Base-by-base conservation (phyloP, 2,329 filamentous ascomycete genomes). In the Rhinocladiella similis region DNA sequence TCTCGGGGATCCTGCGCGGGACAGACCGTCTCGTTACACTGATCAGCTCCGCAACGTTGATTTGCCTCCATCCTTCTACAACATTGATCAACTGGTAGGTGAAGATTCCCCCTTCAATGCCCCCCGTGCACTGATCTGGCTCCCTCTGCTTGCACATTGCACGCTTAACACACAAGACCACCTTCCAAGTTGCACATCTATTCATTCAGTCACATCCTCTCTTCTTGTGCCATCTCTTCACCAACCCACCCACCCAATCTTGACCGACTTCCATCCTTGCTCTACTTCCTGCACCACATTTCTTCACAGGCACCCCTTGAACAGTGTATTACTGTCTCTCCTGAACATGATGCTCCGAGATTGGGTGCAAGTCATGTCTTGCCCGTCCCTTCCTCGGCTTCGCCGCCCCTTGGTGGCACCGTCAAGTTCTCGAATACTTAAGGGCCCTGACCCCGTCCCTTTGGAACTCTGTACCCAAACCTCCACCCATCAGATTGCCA, bases 81-180 rank as follows among this genome's bases (percentile, higher is more conserved):
- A 65, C 50, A 59, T 65, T 49, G 60, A 66, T 50, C 39, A 57
- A 14, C 18, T 59, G 59, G 64, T 66, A 50, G 61, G 65, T 63
- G 18, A 48, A 29, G 10, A 43, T 53, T 45, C 38, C 3, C 12
- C n/a, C 20, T 35, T 54, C 45, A 50, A 25, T 18, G 7, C 20
- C 16, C 29, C 29, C 10, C 29, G 6, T 18, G 19, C 53, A 50
- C 19, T 55, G 25, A n/a, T 27, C 33, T 27, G 29, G 33, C 36
- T 45, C 25, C 42, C 35, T 14, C 50, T 22, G 13, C 19, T 46
- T 56, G 36, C 45, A 38, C 35, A 39, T 42, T 54, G 52, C 48
- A 49, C 25, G 39, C 25, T 18, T 45, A 14, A 27, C 43, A 46
- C 43, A 46, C n/a, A 22, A 6, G 19, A 46, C 19, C 13, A 12